phyloP scores from a whole-genome alignment of 1,284 basidiomycete species.

The Agaricales sp. region DNA sequence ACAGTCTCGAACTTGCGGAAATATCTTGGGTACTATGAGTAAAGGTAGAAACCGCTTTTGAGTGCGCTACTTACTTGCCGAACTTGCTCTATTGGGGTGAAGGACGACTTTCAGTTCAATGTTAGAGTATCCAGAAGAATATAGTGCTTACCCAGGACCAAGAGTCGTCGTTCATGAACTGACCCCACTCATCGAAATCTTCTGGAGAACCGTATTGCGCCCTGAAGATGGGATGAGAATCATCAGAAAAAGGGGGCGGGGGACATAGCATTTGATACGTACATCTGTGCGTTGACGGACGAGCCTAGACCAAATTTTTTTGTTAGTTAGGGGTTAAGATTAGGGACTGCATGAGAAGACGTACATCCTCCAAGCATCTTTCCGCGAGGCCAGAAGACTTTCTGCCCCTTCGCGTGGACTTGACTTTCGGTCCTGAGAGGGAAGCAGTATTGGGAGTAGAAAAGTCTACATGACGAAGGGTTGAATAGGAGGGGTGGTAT shows the following conservation, averaged over 20 bases:
- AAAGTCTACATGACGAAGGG: background rate
- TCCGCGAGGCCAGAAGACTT: constrained; percentile 22
- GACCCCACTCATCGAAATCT: constrained; percentile 6
- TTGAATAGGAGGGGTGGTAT: background rate
- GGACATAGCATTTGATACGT: no score
- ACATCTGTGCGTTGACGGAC: background rate
- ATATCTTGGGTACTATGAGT: constrained; percentile 28
- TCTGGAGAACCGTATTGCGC: constrained; percentile 3
- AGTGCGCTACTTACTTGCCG: background rate
- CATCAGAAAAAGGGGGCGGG: no score
- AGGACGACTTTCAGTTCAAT: no score
- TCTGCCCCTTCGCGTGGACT: constrained; percentile 14
- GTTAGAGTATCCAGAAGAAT: no score
- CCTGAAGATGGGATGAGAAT: background rate
- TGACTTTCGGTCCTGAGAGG: constrained; percentile 23
- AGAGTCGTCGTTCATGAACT: background rate
- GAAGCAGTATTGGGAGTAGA: constrained; percentile 15
- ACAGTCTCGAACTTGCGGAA: constrained; percentile 53
- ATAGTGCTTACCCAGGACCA: constrained; percentile 1
- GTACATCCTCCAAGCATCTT: constrained; percentile 1
- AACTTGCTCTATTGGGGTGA: background rate
- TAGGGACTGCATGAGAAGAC: background rate
- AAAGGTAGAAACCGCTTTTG: background rate
- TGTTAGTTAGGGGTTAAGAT: background rate
- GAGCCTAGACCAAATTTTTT: background rate